Base-by-base conservation (phyloP, 371 early-diverging fungal species). In the Rhizopus arrhizus region DNA sequence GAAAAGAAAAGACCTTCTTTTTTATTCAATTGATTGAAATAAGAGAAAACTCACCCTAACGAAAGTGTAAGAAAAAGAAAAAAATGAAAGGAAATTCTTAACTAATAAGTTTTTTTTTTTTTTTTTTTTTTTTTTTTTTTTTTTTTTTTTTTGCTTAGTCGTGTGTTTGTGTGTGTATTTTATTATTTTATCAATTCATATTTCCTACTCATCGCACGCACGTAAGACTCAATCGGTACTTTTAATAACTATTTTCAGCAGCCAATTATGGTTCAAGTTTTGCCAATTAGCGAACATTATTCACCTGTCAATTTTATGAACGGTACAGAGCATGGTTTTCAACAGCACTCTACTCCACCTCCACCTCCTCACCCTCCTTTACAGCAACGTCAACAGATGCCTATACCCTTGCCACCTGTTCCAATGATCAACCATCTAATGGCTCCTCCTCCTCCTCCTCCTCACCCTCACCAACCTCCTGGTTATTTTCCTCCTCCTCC, bases 401-500 rank as follows among this genome's bases (percentile, higher is more conserved):
- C 63, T 68, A 68, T 68, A 63, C 63, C 63, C 63, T 52, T 68
- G 58, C 60, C 47, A 47, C 47, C 68, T 63, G 59, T 68, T 33
- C 68, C 63, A 11, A 60, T 68, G 60, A 63, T 68, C 49, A 68
- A 59, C 33, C 62, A 58, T 38, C 49, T 59, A 10, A 59, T 68
- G 51, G 22, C 22, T 22, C 22, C 22, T 22, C 22, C 22, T 22
- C 22, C 22, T 22, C 22, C 22, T 22, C 22, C 22, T 22, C 22
- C 22, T 22, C 22, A 22, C 22, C 59, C 61, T 32, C 64, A 52
- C 53, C 64, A 52, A 41, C 56, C 56, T 32, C 59, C 59, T 52
- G 45, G 35, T 34, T 67, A 62, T 32, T 65, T 65, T 29, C 62
- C 60, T 13, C 53, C 60, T 34, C 38, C 58, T 53, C 55, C 58